Conservation (phyloP, 129 eudicot species). For the Dittrichia graveolens region DNA sequence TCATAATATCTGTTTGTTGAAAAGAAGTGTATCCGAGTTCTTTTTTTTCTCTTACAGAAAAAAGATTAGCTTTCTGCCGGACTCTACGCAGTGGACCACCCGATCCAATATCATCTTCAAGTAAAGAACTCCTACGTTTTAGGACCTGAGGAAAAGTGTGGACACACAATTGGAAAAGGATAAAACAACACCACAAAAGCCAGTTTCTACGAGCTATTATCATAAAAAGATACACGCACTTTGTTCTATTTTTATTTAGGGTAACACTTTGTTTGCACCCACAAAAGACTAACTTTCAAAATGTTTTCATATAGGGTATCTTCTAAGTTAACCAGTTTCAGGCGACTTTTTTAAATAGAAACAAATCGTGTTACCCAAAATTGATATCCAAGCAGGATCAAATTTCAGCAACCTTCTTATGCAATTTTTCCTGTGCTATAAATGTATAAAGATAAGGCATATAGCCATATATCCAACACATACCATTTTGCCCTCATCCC, state of each 20-base stretch:
- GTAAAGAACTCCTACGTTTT: slow-evolving; percentile 73
- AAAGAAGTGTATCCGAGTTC: slow-evolving; percentile 41
- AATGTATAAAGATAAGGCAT: background rate
- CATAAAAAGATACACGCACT: background rate
- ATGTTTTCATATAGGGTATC: background rate
- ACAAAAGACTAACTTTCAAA: background rate
- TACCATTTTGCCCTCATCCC: slow-evolving; percentile 54
- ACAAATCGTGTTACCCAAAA: background rate
- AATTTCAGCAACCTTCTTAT: background rate
- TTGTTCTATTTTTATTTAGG: background rate
- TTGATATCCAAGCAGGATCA: background rate
- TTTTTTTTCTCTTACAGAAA: slow-evolving; percentile 40
- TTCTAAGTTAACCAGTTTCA: background rate
- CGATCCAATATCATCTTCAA: slow-evolving; percentile 70
- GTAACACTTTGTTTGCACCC: background rate
- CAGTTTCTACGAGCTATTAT: background rate
- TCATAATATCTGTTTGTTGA: slow-evolving; percentile 21
- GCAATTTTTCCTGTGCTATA: background rate
- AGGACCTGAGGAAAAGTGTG: slow-evolving; percentile 49
- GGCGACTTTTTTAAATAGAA: background rate
- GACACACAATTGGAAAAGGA: background rate
- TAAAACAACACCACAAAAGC: background rate
- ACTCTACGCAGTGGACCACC: slow-evolving; percentile 81
- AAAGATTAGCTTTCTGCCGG: slow-evolving; percentile 76
- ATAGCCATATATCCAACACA: background rate